These are phyloP conservation scores for Apiospora arundinis DNA, from an alignment of 2,329 filamentous ascomycete species.

Conservation along the genomic window DNA sequence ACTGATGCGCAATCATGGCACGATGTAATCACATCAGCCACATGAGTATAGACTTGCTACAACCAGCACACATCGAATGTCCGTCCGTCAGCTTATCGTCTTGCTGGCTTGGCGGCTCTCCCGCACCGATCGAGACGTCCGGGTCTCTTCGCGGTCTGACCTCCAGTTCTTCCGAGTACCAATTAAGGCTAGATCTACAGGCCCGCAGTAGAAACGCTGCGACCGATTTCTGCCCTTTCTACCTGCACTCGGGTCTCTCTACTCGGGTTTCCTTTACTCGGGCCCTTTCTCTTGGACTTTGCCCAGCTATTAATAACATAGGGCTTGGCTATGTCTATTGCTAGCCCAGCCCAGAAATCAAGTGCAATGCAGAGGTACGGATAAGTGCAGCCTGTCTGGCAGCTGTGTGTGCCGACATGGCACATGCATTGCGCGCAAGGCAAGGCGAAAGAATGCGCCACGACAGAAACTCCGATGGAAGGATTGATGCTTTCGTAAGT, in stretches of 20 bases:
- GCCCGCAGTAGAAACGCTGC: neutral
- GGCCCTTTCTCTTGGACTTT: neutral
- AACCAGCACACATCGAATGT: neutral
- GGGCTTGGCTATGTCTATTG: neutral
- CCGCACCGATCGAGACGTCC: neutral
- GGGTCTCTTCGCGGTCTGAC: constrained; percentile 1
- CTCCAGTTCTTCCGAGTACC: neutral
- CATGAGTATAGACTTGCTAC: neutral
- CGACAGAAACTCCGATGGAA: neutral
- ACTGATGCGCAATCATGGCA: neutral
- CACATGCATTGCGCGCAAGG: neutral
- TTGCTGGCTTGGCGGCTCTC: constrained; percentile 4
- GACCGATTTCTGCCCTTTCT: neutral
- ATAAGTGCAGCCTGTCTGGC: neutral
- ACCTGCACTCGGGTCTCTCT: too few species aligned
- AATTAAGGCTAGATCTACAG: neutral
- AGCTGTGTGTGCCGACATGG: neutral
- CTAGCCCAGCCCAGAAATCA: neutral
- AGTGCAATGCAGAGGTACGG: neutral
- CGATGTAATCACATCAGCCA: neutral
- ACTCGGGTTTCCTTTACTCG: constrained; percentile 1
- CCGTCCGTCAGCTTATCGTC: constrained; percentile 7
- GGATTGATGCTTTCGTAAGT: constrained; percentile 1
- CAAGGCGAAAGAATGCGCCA: neutral
- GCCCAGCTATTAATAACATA: neutral